Evolutionary conservation across 306 rosid species (phyloP).

Genomic region (Cucurbita ficifolia): DNA sequence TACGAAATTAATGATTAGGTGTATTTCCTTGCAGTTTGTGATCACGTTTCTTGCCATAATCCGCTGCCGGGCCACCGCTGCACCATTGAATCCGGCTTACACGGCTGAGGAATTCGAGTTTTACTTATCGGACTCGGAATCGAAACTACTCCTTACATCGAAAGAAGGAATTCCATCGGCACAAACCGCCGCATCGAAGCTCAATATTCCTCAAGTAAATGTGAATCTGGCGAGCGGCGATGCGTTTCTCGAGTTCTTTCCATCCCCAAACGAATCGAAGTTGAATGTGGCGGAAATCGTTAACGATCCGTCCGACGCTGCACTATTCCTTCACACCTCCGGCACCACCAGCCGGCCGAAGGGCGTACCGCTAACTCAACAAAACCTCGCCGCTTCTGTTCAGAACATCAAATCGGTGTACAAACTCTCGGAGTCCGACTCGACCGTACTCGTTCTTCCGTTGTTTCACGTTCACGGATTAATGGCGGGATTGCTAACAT

Average conservation of each 20-base stretch:
- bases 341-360: constrained; percentile 94
- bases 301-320: constrained; percentile 54
- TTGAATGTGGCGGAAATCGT: constrained; percentile 2
- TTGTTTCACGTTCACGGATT: constrained; percentile 80
- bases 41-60: constrained; percentile 67
- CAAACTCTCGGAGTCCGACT: constrained; percentile 55
- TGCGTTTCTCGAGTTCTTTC: constrained; percentile 15
- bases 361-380: constrained; percentile 78
- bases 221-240: constrained; percentile 21
- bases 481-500: constrained; percentile 50
- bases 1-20: neutral
- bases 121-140: constrained; percentile 59
- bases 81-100: constrained; percentile 75
- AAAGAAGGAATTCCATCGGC: constrained; percentile 34
- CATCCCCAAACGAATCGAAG: constrained; percentile 4
- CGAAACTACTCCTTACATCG: constrained; percentile 59
- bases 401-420: constrained; percentile 58
- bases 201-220: constrained; percentile 31
- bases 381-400: constrained; percentile 55
- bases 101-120: constrained; percentile 81
- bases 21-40: constrained; percentile 27
- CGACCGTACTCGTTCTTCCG: constrained; percentile 73
- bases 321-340: constrained; percentile 91
- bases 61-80: constrained; percentile 70
- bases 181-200: constrained; percentile 44